phyloP scores from a whole-genome alignment of 2,329 filamentous ascomycete species.

The Diplodia corticola region DNA sequence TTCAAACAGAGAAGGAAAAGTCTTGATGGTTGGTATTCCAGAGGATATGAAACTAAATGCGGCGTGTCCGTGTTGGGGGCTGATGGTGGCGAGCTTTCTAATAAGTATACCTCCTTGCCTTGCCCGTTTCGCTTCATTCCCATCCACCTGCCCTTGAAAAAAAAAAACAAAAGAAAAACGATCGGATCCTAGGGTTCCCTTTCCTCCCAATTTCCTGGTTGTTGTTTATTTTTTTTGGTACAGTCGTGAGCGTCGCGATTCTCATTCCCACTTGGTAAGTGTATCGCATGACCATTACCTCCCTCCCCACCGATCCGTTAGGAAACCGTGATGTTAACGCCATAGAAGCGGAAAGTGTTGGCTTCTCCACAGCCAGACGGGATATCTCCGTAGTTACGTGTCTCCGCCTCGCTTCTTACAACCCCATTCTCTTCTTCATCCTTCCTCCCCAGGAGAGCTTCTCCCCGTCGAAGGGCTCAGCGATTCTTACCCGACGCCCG shows the following conservation, averaged over 20 bases:
- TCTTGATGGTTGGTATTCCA: background rate
- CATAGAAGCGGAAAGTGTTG: background rate
- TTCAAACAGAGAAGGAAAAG: background rate
- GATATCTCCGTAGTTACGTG: background rate
- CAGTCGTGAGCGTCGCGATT: slow-evolving; percentile 1
- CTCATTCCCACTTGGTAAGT: background rate
- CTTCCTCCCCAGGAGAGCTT: slow-evolving; percentile 20
- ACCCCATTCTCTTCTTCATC: slow-evolving; percentile 21
- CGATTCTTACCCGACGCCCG: background rate
- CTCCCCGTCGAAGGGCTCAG: background rate
- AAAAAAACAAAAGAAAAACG: background rate
- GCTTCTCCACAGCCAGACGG: background rate
- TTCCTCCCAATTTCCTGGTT: background rate
- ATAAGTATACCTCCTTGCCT: background rate
- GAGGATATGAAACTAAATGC: background rate
- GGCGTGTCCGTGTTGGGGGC: background rate
- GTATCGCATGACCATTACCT: background rate
- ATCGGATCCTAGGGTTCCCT: background rate
- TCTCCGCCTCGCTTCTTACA: background rate
- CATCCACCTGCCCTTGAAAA: background rate
- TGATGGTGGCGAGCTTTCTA: background rate
- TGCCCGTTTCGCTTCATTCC: background rate
- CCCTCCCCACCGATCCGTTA: background rate
- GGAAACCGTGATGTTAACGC: background rate
- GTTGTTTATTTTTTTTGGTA: background rate